Conservation (phyloP, 1,139 yeast species). For the Geotrichum europaeum region DNA sequence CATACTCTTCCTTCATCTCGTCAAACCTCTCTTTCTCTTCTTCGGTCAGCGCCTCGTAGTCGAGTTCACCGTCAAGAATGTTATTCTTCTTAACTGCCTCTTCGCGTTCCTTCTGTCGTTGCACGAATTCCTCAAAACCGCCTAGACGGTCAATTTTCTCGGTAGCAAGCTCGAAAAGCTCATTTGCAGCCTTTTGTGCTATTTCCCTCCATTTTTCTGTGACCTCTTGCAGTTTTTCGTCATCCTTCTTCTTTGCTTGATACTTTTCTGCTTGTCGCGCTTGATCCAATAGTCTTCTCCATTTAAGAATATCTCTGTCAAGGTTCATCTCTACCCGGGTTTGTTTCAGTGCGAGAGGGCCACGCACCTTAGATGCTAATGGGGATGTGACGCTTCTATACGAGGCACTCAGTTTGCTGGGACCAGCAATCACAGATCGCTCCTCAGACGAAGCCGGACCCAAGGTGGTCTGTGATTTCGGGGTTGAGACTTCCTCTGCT, state of each 20-base stretch:
- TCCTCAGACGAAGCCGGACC: not conserved
- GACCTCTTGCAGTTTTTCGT: slow-evolving; percentile 27
- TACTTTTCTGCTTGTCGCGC: slow-evolving; percentile 38
- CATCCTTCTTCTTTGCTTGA: slow-evolving; percentile 27
- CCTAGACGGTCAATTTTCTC: slow-evolving; percentile 41
- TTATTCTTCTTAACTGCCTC: slow-evolving; percentile 17
- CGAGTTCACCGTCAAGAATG: slow-evolving; percentile 27
- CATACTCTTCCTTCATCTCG: slow-evolving; percentile 24
- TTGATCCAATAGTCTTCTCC: slow-evolving; percentile 29
- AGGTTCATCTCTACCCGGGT: slow-evolving; percentile 24
- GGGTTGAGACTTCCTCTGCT: not conserved
- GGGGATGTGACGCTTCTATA: slow-evolving; percentile 19
- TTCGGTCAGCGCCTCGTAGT: slow-evolving; percentile 33
- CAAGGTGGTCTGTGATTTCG: not conserved
- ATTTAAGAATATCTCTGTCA: slow-evolving; percentile 29
- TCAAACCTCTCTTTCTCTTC: slow-evolving; percentile 29
- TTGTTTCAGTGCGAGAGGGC: slow-evolving; percentile 10
- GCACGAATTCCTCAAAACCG: slow-evolving; percentile 41
- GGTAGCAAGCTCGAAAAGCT: slow-evolving; percentile 39
- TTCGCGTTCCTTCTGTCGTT: slow-evolving; percentile 34
- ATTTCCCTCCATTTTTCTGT: slow-evolving; percentile 43
- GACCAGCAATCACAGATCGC: not conserved
- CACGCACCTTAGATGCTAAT: slow-evolving; percentile 8
- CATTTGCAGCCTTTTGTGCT: slow-evolving; percentile 42
- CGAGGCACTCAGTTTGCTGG: not conserved